phyloP scores from a whole-genome alignment of 2,329 filamentous ascomycete genomes.

The Hypocrella siamensis region DNA sequence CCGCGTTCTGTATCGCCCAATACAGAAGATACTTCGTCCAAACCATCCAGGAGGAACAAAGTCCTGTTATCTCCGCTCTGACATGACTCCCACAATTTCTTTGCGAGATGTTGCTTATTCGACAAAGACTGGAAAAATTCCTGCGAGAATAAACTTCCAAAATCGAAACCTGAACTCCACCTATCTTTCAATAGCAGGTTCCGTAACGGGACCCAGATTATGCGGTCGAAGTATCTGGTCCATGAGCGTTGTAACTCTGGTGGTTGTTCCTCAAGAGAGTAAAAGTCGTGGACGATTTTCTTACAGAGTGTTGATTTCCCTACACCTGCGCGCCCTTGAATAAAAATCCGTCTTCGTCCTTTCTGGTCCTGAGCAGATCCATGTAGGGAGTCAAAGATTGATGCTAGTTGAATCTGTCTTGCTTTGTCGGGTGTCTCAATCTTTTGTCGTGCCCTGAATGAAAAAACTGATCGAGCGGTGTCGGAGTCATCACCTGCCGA shows the following conservation, averaged over 20 bases:
- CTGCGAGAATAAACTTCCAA: background rate
- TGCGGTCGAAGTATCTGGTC: constrained; percentile 12
- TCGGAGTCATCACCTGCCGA: too few relatives aligned
- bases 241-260: constrained; percentile 7
- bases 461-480: too few relatives aligned
- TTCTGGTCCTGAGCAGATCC: background rate
- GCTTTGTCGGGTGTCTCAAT: background rate
- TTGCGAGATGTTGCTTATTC: constrained; percentile 4
- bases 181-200: constrained; percentile 6
- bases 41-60: constrained; percentile 26
- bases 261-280: background rate
- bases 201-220: constrained; percentile 20
- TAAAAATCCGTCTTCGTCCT: constrained; percentile 6
- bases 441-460: background rate
- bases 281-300: constrained; percentile 19
- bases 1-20: constrained; percentile 2
- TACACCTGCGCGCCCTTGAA: constrained; percentile 17
- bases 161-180: background rate
- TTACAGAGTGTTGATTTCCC: constrained; percentile 23
- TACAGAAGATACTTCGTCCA: constrained; percentile 22
- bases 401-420: background rate
- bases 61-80: constrained; percentile 6
- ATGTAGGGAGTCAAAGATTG: background rate
- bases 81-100: constrained; percentile 6
- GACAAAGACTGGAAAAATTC: background rate